These are phyloP conservation scores for Eimeria sp. DNA, from an alignment of 169 alveolate species.

Conservation along the genomic window DNA sequence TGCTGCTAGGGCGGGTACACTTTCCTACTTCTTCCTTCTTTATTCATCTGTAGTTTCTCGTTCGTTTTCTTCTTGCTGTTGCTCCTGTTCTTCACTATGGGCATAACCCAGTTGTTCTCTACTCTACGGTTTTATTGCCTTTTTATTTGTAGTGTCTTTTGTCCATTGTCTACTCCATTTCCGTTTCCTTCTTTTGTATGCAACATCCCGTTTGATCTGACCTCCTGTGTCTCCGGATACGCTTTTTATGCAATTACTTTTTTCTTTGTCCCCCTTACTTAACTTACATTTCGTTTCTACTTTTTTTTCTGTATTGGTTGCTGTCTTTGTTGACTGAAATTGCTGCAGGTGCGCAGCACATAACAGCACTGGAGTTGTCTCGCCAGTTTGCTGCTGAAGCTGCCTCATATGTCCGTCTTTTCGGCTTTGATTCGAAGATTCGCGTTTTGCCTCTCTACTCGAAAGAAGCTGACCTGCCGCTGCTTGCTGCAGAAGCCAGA, in stretches of 20 bases:
- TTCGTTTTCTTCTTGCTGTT: neutral
- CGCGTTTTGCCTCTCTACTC: constrained; percentile 37
- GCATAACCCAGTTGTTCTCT: neutral
- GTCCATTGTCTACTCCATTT: neutral
- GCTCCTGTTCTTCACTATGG: neutral
- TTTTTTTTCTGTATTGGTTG: no score
- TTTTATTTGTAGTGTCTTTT: neutral
- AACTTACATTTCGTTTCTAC: neutral
- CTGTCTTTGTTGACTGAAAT: neutral
- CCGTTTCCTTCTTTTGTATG: no score
- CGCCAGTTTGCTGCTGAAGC: constrained; percentile 67
- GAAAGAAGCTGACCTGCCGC: constrained; percentile 42
- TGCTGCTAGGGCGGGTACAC: constrained; percentile 73
- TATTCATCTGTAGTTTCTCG: neutral
- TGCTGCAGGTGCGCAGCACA: constrained; percentile 30
- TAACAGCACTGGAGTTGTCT: constrained; percentile 73
- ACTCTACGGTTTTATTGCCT: neutral
- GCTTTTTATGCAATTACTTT: neutral
- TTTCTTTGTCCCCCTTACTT: neutral
- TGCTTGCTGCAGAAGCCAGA: neutral
- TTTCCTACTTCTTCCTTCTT: neutral
- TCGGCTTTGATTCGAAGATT: constrained; percentile 43
- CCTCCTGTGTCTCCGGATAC: no score
- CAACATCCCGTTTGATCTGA: no score
- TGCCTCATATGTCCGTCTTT: constrained; percentile 68